Evolutionary conservation across 2,329 filamentous ascomycete genomes (phyloP), one percentile per base, ranked within the genome.

Genomic region (Chrysoporthe austroafricana): DNA sequence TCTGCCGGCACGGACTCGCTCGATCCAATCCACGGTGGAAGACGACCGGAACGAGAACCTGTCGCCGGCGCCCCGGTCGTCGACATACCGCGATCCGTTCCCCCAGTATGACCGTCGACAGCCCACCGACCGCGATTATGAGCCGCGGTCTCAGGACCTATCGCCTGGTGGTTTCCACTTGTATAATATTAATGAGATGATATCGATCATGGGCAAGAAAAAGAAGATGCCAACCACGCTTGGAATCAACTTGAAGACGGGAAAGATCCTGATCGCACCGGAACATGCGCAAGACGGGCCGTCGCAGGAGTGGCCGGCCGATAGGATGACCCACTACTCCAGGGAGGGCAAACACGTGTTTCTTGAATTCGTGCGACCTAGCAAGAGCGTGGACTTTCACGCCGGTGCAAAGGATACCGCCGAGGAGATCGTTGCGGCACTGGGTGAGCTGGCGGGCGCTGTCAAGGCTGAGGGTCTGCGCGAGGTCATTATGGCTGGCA

Each of bases 161-260:
- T 90, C 90, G 1, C 92, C 92, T 5, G 92, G 92, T 21, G 93
- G 92, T 1, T 98, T 94, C 76, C 94, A 96, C 76, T 85, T 98
- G 78, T 98, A 97, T 80, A 97, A 97, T 74, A 94, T 98, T 74
- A 97, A 94, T 76, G 95, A 98, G 80, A 97, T 97, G 91, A 88
- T 97, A 4, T 95, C 94, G n/a, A 89, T 96, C 57, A 94, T 97
- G 88, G 95, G 95, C 66, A 97, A 97, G 82, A 91, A 92, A 75
- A 97, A 97, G 84, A 98, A 98, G 82, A 96, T 97, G 92, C 94
- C 95, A 1, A 97, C 94, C n/a, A 97, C 93, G 0, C 80, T 98
- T 48, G 95, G 95, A n/a, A 91, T 98, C 75, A 97, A 98, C 76
- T 84, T 96, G 66, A 90, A 91, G 60, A 96, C 93, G 18, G 94